Evolutionary conservation across 2,329 filamentous ascomycete genomes (phyloP).

Genomic region (Tolypocladium paradoxum): DNA sequence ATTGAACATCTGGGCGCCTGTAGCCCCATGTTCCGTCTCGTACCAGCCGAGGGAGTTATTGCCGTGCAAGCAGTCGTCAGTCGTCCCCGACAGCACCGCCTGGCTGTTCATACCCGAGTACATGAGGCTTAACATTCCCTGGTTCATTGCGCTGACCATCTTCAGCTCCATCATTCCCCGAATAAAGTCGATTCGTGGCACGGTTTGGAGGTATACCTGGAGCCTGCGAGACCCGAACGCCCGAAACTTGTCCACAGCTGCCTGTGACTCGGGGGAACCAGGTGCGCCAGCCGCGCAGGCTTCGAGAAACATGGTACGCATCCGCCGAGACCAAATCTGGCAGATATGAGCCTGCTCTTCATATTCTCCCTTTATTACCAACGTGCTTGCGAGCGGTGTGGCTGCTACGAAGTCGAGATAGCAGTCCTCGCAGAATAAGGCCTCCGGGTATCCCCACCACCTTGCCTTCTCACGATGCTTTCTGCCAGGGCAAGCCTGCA

Average conservation of each 20-base stretch:
- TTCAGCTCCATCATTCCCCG: conserved; percentile 16
- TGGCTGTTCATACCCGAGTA: conserved; percentile 21
- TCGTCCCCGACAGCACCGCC: conserved; percentile 13
- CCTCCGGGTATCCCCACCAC: conserved; percentile 25
- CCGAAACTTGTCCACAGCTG: conserved; percentile 14
- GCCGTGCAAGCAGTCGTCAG: conserved; percentile 21
- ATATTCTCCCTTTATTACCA: conserved; percentile 14
- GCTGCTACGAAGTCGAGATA: conserved; percentile 18
- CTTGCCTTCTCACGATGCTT: conserved; percentile 10
- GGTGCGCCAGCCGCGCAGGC: conserved; percentile 15
- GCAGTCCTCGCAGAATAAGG: conserved; percentile 23
- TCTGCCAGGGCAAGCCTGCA: conserved; percentile 18
- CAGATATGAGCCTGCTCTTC: conserved; percentile 19
- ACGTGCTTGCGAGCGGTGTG: conserved; percentile 12
- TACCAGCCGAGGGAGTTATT: conserved; percentile 24
- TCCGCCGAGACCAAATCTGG: conserved; percentile 25
- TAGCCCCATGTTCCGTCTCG: conserved; percentile 21
- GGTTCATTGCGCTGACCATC: conserved; percentile 22
- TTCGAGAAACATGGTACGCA: conserved; percentile 23
- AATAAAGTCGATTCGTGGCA: conserved; percentile 19
- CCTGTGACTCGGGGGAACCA: conserved; percentile 13
- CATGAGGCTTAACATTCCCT: conserved; percentile 20
- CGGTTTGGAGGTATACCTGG: conserved; percentile 17
- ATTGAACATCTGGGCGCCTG: conserved; percentile 19
- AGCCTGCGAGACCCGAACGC: conserved; percentile 15